These are phyloP conservation scores for Salvia splendens DNA, from an alignment of 257 asterid genomes.

Conservation along the genomic window DNA sequence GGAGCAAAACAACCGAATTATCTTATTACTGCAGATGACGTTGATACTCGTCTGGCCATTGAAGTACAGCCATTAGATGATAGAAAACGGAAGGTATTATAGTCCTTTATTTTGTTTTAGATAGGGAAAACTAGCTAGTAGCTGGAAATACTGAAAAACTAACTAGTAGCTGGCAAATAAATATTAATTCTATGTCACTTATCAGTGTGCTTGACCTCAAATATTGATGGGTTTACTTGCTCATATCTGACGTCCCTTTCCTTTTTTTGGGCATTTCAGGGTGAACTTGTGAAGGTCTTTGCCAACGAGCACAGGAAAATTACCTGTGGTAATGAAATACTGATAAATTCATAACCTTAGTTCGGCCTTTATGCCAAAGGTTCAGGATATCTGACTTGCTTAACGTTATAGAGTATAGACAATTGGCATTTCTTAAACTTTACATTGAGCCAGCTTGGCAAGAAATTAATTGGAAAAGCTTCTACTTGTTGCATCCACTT, in stretches of 20 bases:
- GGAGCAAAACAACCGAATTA: constrained; percentile 96
- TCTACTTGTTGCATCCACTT: constrained; percentile 2
- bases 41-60: constrained; percentile 86
- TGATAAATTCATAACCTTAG: constrained; percentile 25
- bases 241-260: constrained; percentile 36
- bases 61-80: constrained; percentile 97
- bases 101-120: constrained; percentile 9
- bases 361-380: constrained; percentile 26
- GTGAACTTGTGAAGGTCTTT: constrained; percentile 89
- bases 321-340: constrained; percentile 64
- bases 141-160: constrained; percentile 10
- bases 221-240: constrained; percentile 11
- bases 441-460: neutral
- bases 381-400: constrained; percentile 25
- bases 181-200: constrained; percentile 23
- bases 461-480: neutral
- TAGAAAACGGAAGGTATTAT: constrained; percentile 87
- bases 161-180: constrained; percentile 4
- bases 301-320: constrained; percentile 91
- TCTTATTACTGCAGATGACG: constrained; percentile 94
- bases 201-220: constrained; percentile 6
- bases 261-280: constrained; percentile 56
- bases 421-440: constrained; percentile 7
- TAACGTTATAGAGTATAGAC: neutral
- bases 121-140: neutral